Evolutionary conservation across 345 rosid genomes (phyloP).

Genomic region (Erysimum cheiranthoides): DNA sequence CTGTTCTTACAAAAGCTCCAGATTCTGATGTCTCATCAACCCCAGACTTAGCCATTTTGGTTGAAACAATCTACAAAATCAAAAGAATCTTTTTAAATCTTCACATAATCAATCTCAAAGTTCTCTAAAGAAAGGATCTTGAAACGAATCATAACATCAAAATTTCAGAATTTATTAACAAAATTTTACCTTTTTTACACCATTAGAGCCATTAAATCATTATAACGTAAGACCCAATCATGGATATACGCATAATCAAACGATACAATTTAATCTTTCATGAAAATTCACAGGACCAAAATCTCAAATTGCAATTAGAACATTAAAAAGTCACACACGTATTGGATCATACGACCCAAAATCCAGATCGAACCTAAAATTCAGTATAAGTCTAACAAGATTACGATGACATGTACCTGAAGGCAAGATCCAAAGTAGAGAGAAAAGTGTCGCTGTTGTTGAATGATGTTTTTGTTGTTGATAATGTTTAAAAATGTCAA

Average conservation of each 20-base stretch:
- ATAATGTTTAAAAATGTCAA: neutral
- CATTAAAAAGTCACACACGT: too few relatives aligned
- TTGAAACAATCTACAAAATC: neutral
- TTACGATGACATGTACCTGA: neutral
- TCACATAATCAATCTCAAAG: neutral
- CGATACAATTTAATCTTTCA: too few relatives aligned
- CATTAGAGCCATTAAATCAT: neutral
- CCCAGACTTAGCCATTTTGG: constrained; percentile 75
- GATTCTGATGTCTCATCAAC: constrained; percentile 76
- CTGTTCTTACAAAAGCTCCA: constrained; percentile 80
- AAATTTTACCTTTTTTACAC: neutral
- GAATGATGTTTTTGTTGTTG: neutral
- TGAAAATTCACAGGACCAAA: too few relatives aligned
- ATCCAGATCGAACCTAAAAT: neutral
- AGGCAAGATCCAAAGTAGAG: constrained; percentile 2
- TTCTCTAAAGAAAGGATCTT: neutral
- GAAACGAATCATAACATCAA: constrained; percentile 7
- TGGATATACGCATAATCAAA: too few relatives aligned
- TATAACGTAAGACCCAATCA: too few relatives aligned
- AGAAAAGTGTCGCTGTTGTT: constrained; percentile 8
- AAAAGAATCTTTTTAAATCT: neutral
- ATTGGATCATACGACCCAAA: neutral
- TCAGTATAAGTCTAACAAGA: neutral
- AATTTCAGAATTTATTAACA: neutral
- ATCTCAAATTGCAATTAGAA: too few relatives aligned